These are phyloP conservation scores for Globisporangium megalacanthum DNA, from an alignment of 352 stramenopile genomes.

Conservation along the genomic window DNA sequence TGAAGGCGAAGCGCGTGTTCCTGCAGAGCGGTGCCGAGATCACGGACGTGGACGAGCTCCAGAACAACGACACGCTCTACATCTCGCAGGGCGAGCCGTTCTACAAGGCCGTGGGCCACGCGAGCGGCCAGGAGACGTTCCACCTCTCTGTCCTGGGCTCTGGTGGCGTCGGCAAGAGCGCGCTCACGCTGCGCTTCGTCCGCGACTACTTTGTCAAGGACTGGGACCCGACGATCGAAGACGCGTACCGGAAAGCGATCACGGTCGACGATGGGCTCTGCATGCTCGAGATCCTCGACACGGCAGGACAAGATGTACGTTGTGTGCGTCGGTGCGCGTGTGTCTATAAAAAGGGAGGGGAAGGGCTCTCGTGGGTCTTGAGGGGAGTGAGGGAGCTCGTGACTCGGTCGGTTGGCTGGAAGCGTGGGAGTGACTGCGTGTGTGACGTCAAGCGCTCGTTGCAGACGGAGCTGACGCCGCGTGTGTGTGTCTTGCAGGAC, in stretches of 20 bases:
- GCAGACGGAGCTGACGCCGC: neutral
- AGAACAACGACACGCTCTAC: conserved; percentile 89
- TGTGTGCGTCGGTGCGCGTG: neutral
- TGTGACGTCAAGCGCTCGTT: too few species aligned
- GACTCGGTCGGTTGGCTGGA: neutral
- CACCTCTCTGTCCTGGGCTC: conserved; percentile 85
- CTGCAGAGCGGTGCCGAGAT: conserved; percentile 78
- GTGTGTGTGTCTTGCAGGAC: conserved; percentile 29
- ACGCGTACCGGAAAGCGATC: conserved; percentile 87
- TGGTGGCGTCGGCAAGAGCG: conserved; percentile 89
- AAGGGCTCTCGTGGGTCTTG: neutral
- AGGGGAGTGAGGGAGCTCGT: neutral
- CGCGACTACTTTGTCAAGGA: conserved; percentile 89
- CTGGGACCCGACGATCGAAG: conserved; percentile 90
- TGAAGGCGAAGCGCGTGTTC: conserved; percentile 77
- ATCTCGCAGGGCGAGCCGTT: conserved; percentile 81
- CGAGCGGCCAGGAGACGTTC: conserved; percentile 76
- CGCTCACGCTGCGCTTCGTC: conserved; percentile 87
- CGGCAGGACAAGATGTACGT: conserved; percentile 82
- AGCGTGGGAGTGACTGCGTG: too few species aligned
- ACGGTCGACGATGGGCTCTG: conserved; percentile 79
- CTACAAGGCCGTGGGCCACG: conserved; percentile 66
- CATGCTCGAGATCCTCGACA: conserved; percentile 90
- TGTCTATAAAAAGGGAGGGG: too few species aligned
- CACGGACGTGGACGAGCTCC: conserved; percentile 80